A percentile compares a stretch with the other conserved stretches of the same genome.
Conservation (phyloP, 192 early-diverging fungal species). For the Pecoramyces ruminantium region DNA sequence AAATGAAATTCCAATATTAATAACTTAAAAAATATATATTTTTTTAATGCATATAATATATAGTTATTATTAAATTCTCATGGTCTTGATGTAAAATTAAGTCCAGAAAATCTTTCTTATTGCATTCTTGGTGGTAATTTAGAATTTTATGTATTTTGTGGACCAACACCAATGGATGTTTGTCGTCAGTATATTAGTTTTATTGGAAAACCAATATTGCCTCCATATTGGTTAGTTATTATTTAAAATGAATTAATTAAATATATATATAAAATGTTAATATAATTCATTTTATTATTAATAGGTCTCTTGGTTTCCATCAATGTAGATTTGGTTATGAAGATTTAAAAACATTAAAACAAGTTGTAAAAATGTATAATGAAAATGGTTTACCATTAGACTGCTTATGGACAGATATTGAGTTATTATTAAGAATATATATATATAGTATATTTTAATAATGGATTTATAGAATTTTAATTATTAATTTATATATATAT, state of each 20-base stretch:
- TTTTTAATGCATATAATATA: no score
- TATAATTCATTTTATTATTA: background rate
- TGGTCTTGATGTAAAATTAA: constrained; percentile 45
- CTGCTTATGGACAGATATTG: constrained; percentile 47
- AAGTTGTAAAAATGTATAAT: constrained; percentile 29
- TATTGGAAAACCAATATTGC: constrained; percentile 38
- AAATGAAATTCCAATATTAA: no score
- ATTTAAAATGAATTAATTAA: background rate
- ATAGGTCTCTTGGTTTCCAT: constrained; percentile 29
- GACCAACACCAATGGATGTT: constrained; percentile 21
- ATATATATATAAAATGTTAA: background rate
- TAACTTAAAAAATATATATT: no score
- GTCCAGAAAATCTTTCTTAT: constrained; percentile 29
- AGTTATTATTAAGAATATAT: constrained; percentile 11
- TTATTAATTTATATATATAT: no score
- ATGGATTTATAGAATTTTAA: no score
- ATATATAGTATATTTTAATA: no score
- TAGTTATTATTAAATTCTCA: constrained; percentile 39
- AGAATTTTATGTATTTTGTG: constrained; percentile 47
- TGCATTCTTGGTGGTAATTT: constrained; percentile 43
- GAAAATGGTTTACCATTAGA: constrained; percentile 40
- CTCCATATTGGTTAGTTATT: constrained; percentile 25
- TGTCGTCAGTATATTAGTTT: constrained; percentile 39
- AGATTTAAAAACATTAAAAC: constrained; percentile 29
- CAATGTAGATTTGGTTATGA: constrained; percentile 47